These are phyloP conservation scores for Canavalia ensiformis DNA, from an alignment of 306 rosid species.

Conservation along the genomic window DNA sequence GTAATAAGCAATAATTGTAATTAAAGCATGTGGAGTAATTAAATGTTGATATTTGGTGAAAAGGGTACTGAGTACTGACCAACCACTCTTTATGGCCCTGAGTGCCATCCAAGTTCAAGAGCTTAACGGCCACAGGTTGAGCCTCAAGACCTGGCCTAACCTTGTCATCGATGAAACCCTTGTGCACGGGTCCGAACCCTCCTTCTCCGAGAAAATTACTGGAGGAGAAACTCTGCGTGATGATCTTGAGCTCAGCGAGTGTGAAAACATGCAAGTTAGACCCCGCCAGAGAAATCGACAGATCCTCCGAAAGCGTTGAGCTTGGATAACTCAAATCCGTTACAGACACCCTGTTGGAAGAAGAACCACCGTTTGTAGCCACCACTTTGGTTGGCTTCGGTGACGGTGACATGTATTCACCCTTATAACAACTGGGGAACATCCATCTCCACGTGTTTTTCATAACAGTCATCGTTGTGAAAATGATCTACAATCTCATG, in stretches of 20 bases:
- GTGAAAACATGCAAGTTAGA: constrained; percentile 76
- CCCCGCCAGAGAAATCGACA: constrained; percentile 85
- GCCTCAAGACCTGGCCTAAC: constrained; percentile 76
- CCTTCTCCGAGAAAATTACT: constrained; percentile 91
- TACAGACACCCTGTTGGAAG: constrained; percentile 68
- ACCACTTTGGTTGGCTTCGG: constrained; percentile 59
- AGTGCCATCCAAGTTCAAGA: constrained; percentile 81
- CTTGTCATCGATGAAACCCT: constrained; percentile 94
- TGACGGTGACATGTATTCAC: constrained; percentile 42
- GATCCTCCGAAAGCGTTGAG: constrained; percentile 70
- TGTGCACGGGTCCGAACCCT: constrained; percentile 97
- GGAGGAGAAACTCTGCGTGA: constrained; percentile 77
- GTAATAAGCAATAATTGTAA: neutral
- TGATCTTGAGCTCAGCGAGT: constrained; percentile 81
- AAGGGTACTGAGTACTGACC: constrained; percentile 70
- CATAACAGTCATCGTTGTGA: constrained; percentile 47
- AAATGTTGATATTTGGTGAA: neutral
- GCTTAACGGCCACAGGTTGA: constrained; percentile 95
- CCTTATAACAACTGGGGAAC: constrained; percentile 67
- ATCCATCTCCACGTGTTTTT: constrained; percentile 59
- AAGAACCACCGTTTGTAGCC: constrained; percentile 62
- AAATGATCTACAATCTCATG: neutral
- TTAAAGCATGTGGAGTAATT: neutral
- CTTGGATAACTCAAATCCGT: constrained; percentile 81
- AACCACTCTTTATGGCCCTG: constrained; percentile 99